Percentiles rank a stretch among this genome's conserved stretches.
These are phyloP conservation scores for Fonsecaea nubica DNA, from an alignment of 2,329 filamentous ascomycete genomes.

Conservation along the genomic window DNA sequence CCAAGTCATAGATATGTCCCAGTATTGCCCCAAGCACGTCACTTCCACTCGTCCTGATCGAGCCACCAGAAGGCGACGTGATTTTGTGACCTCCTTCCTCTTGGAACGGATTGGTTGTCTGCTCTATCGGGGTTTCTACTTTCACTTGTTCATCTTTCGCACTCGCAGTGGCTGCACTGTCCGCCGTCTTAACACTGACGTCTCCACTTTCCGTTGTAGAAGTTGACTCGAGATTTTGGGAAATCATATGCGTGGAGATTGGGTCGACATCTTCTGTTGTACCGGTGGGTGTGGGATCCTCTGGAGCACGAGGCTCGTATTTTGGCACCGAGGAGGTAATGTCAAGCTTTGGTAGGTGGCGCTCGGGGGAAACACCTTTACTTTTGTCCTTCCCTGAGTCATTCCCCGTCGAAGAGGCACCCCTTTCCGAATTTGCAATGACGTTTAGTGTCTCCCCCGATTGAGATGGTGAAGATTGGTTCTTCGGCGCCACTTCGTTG, in stretches of 20 bases:
- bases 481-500: conserved; percentile 13
- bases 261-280: conserved; percentile 31
- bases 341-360: conserved; percentile 28
- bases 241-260: conserved; percentile 21
- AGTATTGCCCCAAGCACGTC: conserved; percentile 38
- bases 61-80: conserved; percentile 36
- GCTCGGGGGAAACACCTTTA: conserved; percentile 22
- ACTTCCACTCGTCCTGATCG: conserved; percentile 35
- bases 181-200: neutral
- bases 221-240: neutral
- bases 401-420: neutral
- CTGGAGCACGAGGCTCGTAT: conserved; percentile 34
- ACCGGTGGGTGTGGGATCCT: conserved; percentile 38
- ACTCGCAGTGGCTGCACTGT: neutral
- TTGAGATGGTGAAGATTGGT: conserved; percentile 9
- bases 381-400: neutral
- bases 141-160: neutral
- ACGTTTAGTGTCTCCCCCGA: conserved; percentile 1
- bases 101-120: conserved; percentile 15
- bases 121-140: conserved; percentile 28
- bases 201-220: neutral
- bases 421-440: neutral
- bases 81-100: conserved; percentile 24
- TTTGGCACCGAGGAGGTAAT: conserved; percentile 29
- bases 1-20: conserved; percentile 33